Percentiles rank a stretch among this genome's conserved stretches.
phyloP scores from a whole-genome alignment of 2,329 filamentous ascomycete species.

The Biscogniauxia mediterranea region DNA sequence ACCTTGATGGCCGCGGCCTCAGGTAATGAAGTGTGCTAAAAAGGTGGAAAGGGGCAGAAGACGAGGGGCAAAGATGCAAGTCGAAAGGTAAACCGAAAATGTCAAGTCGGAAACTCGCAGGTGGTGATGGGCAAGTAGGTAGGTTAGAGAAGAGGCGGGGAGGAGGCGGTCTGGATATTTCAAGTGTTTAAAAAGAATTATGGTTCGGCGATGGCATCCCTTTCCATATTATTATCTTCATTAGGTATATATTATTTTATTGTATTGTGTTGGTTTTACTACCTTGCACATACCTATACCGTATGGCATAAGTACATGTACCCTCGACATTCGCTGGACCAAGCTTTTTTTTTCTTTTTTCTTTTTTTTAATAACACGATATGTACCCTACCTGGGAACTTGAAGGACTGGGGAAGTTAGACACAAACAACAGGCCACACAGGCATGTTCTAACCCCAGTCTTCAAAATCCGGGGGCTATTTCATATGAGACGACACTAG shows the following conservation, averaged over 20 bases:
- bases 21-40: no score
- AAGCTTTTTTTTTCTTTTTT: not conserved
- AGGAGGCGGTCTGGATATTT: not conserved
- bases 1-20: no score
- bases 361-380: not conserved
- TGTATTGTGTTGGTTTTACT: no score
- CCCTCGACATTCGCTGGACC: not conserved
- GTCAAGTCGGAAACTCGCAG: not conserved
- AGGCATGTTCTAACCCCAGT: constrained; percentile 1
- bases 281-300: no score
- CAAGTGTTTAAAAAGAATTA: not conserved
- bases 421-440: constrained; percentile 1
- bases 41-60: not conserved
- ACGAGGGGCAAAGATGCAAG: not conserved
- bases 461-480: constrained; percentile 3
- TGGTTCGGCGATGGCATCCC: not conserved
- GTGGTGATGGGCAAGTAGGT: not conserved
- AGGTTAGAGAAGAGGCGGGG: not conserved
- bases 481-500: constrained; percentile 4
- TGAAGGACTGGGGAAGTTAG: not conserved
- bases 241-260: not conserved
- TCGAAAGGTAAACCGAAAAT: not conserved
- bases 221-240: not conserved
- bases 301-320: not conserved
- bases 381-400: not conserved